These are phyloP conservation scores for Mediolabrus comicus DNA, from an alignment of 108 stramenopile genomes.

Conservation along the genomic window DNA sequence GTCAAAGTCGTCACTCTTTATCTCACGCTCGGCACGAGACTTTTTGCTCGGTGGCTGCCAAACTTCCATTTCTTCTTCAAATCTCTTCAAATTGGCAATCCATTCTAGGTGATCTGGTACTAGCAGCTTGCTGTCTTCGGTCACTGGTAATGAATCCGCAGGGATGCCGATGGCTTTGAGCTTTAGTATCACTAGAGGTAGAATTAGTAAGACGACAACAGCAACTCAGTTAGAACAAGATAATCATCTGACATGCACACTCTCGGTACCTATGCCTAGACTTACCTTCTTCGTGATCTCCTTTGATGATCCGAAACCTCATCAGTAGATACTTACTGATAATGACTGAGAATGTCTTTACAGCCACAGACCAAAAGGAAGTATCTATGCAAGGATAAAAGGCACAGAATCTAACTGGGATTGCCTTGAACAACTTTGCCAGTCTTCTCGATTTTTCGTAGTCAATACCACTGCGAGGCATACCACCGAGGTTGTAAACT, in stretches of 20 bases:
- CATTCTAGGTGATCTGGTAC: conserved; percentile 15
- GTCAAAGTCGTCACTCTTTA: background rate
- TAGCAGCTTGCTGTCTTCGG: conserved; percentile 11
- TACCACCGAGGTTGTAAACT: conserved; percentile 30
- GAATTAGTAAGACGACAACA: background rate
- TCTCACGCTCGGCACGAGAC: background rate
- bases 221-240: background rate
- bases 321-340: conserved; percentile 15
- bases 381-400: conserved; percentile 27
- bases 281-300: conserved; percentile 7
- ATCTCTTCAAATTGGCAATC: background rate
- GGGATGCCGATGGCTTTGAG: conserved; percentile 30
- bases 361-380: conserved; percentile 6
- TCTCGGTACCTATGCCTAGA: background rate
- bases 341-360: conserved; percentile 24
- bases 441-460: conserved; percentile 37
- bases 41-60: background rate
- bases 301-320: conserved; percentile 15
- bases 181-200: background rate
- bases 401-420: conserved; percentile 20
- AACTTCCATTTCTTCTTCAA: background rate
- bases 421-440: conserved; percentile 5
- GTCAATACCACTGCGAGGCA: conserved; percentile 21
- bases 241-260: no score
- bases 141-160: conserved; percentile 8